Conservation (phyloP, 148 eudicot species). For the Spergularia marina region DNA sequence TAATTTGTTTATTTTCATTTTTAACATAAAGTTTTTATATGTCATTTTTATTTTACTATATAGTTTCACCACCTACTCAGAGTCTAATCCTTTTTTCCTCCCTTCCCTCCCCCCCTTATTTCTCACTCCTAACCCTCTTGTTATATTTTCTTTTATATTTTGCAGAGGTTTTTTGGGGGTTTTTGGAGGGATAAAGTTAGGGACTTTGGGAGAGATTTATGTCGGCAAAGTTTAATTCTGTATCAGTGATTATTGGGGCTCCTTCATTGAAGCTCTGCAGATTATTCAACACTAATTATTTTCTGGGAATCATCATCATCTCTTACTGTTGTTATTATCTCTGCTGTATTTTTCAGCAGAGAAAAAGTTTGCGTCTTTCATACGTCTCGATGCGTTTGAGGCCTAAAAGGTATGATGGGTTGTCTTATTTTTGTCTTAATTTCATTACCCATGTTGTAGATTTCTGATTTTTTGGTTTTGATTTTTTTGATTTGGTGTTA, state of each 20-base stretch:
- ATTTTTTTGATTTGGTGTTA: background rate
- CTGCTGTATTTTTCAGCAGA: constrained; percentile 57
- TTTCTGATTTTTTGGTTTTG: constrained; percentile 15
- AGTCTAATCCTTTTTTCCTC: background rate
- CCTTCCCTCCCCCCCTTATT: background rate
- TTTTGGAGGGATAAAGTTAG: background rate
- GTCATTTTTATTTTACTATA: background rate
- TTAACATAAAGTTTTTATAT: background rate
- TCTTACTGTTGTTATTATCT: constrained; percentile 28
- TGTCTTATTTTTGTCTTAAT: constrained; percentile 12
- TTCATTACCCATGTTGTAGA: constrained; percentile 17
- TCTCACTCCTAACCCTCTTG: background rate
- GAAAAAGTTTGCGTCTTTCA: constrained; percentile 29
- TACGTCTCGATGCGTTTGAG: constrained; percentile 96
- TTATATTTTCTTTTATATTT: background rate
- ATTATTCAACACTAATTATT: constrained; percentile 9
- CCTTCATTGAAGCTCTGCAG: constrained; percentile 46
- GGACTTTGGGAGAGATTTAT: constrained; percentile 24
- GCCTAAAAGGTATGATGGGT: constrained; percentile 59
- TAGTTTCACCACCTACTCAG: background rate
- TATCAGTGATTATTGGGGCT: constrained; percentile 40
- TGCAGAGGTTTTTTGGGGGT: constrained; percentile 19
- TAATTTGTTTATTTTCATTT: background rate
- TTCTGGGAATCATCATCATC: background rate
- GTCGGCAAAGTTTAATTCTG: constrained; percentile 45